Conservation (phyloP, 352 stramenopile genomes). For the Albugo candida region DNA sequence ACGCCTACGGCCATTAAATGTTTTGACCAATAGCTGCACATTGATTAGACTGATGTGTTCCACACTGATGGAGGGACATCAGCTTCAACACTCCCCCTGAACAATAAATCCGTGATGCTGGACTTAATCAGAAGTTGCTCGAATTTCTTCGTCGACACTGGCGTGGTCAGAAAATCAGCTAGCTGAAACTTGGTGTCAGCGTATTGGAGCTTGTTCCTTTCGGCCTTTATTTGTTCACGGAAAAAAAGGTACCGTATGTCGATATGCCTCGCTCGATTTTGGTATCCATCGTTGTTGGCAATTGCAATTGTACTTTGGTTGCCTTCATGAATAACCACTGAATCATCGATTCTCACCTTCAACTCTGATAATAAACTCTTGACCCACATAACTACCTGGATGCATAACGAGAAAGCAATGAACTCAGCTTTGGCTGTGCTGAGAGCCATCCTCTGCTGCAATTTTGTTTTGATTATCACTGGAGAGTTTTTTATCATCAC, state of each 20-base stretch:
- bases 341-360: neutral
- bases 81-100: too few species aligned
- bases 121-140: neutral
- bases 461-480: constrained; percentile 5
- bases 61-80: too few species aligned
- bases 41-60: too few species aligned
- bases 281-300: neutral
- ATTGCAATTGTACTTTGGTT: constrained; percentile 1
- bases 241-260: neutral
- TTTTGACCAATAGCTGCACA: too few species aligned
- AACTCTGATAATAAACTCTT: constrained; percentile 3
- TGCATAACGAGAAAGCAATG: constrained; percentile 8
- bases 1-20: too few species aligned
- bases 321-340: constrained; percentile 4
- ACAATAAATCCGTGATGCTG: too few species aligned
- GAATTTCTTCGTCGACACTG: neutral
- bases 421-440: constrained; percentile 10
- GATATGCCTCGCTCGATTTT: neutral
- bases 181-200: neutral
- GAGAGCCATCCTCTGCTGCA: constrained; percentile 10
- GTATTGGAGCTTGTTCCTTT: neutral
- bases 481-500: constrained; percentile 8
- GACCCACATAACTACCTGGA: constrained; percentile 10
- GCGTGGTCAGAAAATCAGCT: neutral
- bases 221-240: neutral